A percentile compares a stretch with the other conserved stretches of the same genome.
Conservation (phyloP, 305 asterid genomes). For the Stenogyne calaminthoides region DNA sequence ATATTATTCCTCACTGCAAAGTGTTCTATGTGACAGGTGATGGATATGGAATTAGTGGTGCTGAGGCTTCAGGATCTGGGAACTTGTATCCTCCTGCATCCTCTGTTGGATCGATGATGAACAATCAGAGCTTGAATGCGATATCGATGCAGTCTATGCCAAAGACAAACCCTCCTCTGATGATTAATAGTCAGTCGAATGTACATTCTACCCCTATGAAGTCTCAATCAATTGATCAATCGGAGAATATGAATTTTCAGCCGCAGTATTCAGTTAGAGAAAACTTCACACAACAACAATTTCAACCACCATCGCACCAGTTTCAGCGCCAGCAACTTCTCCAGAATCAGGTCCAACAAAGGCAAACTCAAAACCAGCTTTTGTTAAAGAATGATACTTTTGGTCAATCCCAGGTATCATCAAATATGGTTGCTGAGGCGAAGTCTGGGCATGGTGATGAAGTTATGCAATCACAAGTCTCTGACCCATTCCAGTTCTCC, state of each 20-base stretch:
- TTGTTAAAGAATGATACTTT: conserved; percentile 51
- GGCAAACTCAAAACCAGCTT: conserved; percentile 62
- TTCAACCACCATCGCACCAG: conserved; percentile 59
- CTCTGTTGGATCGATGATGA: conserved; percentile 54
- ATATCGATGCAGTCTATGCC: conserved; percentile 57
- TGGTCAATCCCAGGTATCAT: conserved; percentile 59
- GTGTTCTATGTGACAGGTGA: conserved; percentile 56
- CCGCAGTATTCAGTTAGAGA: conserved; percentile 60
- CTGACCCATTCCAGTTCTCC: conserved; percentile 67
- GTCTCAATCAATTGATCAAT: conserved; percentile 56
- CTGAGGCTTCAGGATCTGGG: conserved; percentile 71
- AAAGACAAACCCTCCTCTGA: conserved; percentile 57
- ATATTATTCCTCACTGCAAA: conserved; percentile 33
- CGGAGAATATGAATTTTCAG: conserved; percentile 59
- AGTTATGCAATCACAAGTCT: conserved; percentile 53
- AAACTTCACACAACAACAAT: conserved; percentile 54
- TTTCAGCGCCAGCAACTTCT: conserved; percentile 62
- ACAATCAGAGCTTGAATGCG: conserved; percentile 61
- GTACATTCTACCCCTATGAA: conserved; percentile 51
- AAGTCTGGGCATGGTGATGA: conserved; percentile 62
- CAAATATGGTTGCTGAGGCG: conserved; percentile 49
- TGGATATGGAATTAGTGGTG: conserved; percentile 61
- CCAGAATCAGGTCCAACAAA: conserved; percentile 63
- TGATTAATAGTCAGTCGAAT: conserved; percentile 55
- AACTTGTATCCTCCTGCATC: conserved; percentile 56